Conservation (phyloP, 2,329 filamentous ascomycete species). For the Claviceps quebecensis region DNA sequence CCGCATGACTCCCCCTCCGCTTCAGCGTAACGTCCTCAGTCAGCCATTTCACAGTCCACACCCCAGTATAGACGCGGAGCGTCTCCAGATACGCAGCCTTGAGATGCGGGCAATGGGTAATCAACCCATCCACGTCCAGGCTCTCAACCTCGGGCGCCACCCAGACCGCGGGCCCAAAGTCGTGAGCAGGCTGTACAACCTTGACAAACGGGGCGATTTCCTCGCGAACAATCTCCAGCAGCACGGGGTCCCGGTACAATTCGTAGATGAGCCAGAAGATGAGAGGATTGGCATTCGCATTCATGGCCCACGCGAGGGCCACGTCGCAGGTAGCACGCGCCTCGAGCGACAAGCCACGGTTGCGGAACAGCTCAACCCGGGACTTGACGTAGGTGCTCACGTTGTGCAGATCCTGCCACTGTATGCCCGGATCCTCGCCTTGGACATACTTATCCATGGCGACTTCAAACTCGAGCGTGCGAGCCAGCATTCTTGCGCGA, state of each 20-base stretch:
- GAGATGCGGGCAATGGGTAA: constrained; percentile 23
- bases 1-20: constrained; percentile 9
- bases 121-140: constrained; percentile 22
- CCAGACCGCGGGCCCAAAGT: constrained; percentile 23
- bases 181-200: constrained; percentile 19
- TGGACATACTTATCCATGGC: constrained; percentile 21
- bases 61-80: constrained; percentile 22
- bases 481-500: constrained; percentile 14
- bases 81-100: constrained; percentile 27
- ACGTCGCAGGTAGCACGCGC: constrained; percentile 22
- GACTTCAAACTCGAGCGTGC: constrained; percentile 20
- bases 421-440: constrained; percentile 17
- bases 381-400: constrained; percentile 19
- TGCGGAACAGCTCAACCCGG: constrained; percentile 17
- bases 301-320: constrained; percentile 23
- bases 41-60: constrained; percentile 18
- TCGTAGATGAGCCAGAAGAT: constrained; percentile 28
- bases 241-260: constrained; percentile 23
- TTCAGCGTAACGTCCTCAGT: constrained; percentile 20
- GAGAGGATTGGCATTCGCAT: constrained; percentile 23
- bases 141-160: constrained; percentile 19
- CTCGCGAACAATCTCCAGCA: constrained; percentile 23
- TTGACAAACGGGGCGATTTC: constrained; percentile 22
- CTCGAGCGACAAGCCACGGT: constrained; percentile 16
- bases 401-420: constrained; percentile 24